Evolutionary conservation across 1,284 basidiomycete genomes (phyloP).

Genomic region (Ceratobasidium sp.): DNA sequence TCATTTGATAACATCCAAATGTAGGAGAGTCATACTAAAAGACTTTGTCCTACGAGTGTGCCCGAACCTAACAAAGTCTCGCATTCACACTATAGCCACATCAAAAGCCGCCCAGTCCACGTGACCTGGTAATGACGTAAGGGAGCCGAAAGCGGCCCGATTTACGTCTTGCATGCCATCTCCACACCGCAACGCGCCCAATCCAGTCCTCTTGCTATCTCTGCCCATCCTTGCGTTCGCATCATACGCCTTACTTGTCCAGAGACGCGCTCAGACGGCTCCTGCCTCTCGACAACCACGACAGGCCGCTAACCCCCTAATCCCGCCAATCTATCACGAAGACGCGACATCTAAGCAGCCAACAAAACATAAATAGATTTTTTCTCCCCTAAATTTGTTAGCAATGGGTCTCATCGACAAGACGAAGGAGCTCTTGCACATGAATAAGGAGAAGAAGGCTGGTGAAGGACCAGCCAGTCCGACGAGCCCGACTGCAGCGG

Average conservation of each 20-base stretch:
- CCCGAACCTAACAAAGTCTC: not conserved
- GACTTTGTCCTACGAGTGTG: not conserved
- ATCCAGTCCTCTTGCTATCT: conserved; percentile 69
- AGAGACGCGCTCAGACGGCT: conserved; percentile 65
- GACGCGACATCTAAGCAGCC: conserved; percentile 8
- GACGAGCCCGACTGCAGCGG: conserved; percentile 11
- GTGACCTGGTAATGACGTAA: conserved; percentile 40
- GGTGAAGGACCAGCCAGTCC: not conserved
- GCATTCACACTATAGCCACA: not conserved
- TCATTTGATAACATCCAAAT: no score
- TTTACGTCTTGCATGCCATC: conserved; percentile 27
- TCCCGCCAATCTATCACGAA: conserved; percentile 66
- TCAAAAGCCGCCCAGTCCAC: conserved; percentile 29
- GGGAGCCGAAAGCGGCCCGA: not conserved
- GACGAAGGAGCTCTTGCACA: conserved; percentile 61
- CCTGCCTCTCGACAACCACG: conserved; percentile 72
- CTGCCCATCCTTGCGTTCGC: conserved; percentile 67
- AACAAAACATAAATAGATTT: conserved; percentile 4
- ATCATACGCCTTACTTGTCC: conserved; percentile 66
- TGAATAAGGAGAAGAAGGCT: conserved; percentile 48
- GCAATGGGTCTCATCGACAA: conserved; percentile 64
- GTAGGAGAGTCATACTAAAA: not conserved
- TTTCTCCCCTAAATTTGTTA: conserved; percentile 46
- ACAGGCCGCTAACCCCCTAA: conserved; percentile 71
- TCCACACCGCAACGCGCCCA: conserved; percentile 68